Evolutionary conservation across 2,329 filamentous ascomycete genomes (phyloP), one percentile per base, ranked within the genome.

Genomic region (Ophiocordyceps sinensis): DNA sequence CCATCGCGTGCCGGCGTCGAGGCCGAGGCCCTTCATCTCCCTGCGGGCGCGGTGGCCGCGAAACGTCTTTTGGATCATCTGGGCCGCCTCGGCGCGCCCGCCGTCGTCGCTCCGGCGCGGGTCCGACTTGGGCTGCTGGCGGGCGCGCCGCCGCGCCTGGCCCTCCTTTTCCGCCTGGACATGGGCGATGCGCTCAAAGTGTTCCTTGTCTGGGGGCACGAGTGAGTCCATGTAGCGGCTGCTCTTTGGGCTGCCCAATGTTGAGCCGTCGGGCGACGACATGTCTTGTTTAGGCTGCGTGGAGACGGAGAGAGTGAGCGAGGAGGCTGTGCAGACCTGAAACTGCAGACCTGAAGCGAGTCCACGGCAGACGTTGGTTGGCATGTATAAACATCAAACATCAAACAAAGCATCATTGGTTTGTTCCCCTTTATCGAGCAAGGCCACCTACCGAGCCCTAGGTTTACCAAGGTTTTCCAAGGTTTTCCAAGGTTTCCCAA

Each of bases 21-120:
- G 57, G 2, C 73, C 73, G 48, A 81, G 66, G 0, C 85, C 85
- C 34, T 73, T 59, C 50, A 91, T 66, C 56, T 85, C 79, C 38
- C 85, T 66, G 36, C 85, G 72, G 38, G 75, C 71, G 41, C 82
- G 72, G 58, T 93, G 85, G 6, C 85, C 85, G 29, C 86, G 72
- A 56, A 87, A 93, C 23, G 79, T 82, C 49, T 79, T 76, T 64
- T 85, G 76, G 37, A 80, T 79, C 23, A 75, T 52, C 19, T 62
- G 64, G 4, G 75, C 75, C 3, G 76, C 76, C 39, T 65, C 61
- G 23, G 60, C 54, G 26, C 51, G 49, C 36, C 54, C 53, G 12
- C 12, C 2, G 7, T 45, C 28, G 11, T 31, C 28, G 28, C n/a
- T 28, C 3, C 26, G 36, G 10, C 13, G 15, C 43, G 15, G 36